Evolutionary conservation across 1,139 yeast species (phyloP).

Genomic region (Kodamaea anthophila): DNA sequence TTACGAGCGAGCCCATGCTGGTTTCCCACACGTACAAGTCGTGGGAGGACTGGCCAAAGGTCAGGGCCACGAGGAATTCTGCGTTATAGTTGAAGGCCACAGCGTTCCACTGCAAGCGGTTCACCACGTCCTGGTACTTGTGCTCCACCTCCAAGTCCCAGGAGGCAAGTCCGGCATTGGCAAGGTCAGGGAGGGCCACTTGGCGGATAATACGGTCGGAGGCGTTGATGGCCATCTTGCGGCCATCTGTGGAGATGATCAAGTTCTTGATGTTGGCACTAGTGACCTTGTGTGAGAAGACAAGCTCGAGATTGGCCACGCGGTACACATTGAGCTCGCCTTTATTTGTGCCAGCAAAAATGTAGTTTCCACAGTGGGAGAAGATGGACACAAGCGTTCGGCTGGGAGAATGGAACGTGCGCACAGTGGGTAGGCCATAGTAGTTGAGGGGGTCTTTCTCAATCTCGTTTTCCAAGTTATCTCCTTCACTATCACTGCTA

Average conservation of each 20-base stretch:
- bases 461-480: background rate
- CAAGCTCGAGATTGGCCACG: conserved; percentile 20
- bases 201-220: conserved; percentile 82
- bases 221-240: conserved; percentile 68
- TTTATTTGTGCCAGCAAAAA: conserved; percentile 72
- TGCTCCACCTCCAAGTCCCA: conserved; percentile 70
- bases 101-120: conserved; percentile 83
- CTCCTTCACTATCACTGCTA: conserved; percentile 7
- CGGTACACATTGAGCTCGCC: conserved; percentile 65
- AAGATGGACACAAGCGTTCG: conserved; percentile 27
- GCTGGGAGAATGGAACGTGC: background rate
- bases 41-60: conserved; percentile 80
- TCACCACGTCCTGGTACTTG: conserved; percentile 86
- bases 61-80: conserved; percentile 82
- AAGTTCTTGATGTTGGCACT: conserved; percentile 70
- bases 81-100: conserved; percentile 71
- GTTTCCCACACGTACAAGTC: conserved; percentile 95
- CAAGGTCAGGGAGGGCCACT: conserved; percentile 47
- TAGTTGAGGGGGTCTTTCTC: background rate
- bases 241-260: conserved; percentile 58
- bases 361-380: conserved; percentile 43
- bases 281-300: conserved; percentile 52
- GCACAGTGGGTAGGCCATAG: too few species aligned
- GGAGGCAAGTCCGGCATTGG: conserved; percentile 12
- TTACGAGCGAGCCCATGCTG: conserved; percentile 75